Evolutionary conservation across 768 basidiomycete genomes (phyloP).

Genomic region (Lactarius hengduanensis): DNA sequence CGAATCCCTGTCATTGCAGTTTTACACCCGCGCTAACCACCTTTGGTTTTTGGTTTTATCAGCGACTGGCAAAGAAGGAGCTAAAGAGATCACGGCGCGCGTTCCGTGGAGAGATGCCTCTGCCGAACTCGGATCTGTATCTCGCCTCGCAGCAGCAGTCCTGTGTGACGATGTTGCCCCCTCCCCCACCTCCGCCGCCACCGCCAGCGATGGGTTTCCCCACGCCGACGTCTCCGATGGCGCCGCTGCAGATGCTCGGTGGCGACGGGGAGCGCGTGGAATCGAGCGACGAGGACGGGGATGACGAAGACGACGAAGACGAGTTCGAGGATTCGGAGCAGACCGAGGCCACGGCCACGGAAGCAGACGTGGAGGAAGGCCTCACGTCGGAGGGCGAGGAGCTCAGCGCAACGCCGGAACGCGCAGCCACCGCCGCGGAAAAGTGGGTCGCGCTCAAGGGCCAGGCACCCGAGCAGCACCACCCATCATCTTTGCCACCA

Average conservation of each 20-base stretch:
- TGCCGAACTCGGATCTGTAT: slow-evolving; percentile 13
- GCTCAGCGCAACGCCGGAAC: slow-evolving; percentile 33
- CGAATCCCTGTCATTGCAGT: not conserved
- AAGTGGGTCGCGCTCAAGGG: slow-evolving; percentile 79
- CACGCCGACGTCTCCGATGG: slow-evolving; percentile 19
- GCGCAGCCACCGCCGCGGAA: slow-evolving; percentile 46
- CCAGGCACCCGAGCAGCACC: slow-evolving; percentile 31
- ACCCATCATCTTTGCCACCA: not conserved
- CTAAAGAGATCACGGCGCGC: slow-evolving; percentile 22
- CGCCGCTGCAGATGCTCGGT: slow-evolving; percentile 15
- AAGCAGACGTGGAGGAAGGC: slow-evolving; percentile 76
- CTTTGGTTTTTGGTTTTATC: slow-evolving; percentile 10
- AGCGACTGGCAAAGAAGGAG: slow-evolving; percentile 32
- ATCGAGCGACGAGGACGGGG: slow-evolving; percentile 32
- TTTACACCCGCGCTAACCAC: slow-evolving; percentile 20
- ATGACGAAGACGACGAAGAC: slow-evolving; percentile 35
- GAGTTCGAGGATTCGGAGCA: slow-evolving; percentile 49
- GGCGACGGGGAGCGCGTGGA: slow-evolving; percentile 19
- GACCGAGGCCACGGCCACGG: slow-evolving; percentile 52
- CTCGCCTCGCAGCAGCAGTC: slow-evolving; percentile 17
- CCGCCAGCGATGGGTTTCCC: slow-evolving; percentile 18
- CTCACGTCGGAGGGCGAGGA: slow-evolving; percentile 74
- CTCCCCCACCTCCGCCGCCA: slow-evolving; percentile 8
- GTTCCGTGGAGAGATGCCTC: slow-evolving; percentile 14
- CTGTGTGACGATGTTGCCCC: not conserved